phyloP scores from a whole-genome alignment of 257 asterid genomes.

The Primulina huaijiensis region DNA sequence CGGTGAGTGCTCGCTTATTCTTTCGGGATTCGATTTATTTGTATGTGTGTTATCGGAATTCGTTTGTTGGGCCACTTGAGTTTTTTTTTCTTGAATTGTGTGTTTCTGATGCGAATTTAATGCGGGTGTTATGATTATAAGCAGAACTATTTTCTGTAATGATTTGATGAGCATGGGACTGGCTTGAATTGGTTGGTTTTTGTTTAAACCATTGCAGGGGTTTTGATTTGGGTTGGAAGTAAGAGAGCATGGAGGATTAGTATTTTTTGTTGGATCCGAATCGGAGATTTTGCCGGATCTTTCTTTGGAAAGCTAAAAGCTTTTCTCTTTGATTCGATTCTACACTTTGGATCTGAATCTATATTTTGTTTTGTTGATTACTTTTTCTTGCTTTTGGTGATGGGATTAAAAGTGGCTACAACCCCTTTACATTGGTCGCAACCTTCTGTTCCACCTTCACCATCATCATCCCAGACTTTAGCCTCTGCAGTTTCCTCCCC shows the following conservation, averaged over 20 bases:
- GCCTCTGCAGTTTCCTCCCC: constrained; percentile 64
- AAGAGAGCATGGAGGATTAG: constrained; percentile 20
- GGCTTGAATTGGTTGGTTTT: constrained; percentile 34
- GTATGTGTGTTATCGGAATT: not conserved
- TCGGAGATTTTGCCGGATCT: constrained; percentile 23
- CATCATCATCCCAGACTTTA: constrained; percentile 63
- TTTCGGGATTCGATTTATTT: not conserved
- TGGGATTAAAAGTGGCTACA: constrained; percentile 69
- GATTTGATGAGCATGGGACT: constrained; percentile 10
- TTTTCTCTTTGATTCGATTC: not conserved
- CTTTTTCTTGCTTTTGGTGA: constrained; percentile 22
- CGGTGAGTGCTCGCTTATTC: constrained; percentile 19
- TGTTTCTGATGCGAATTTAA: constrained; percentile 49
- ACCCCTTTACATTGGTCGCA: constrained; percentile 66
- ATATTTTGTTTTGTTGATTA: constrained; percentile 4
- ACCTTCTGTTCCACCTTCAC: constrained; percentile 61
- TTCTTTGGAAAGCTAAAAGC: constrained; percentile 10
- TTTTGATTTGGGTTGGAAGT: constrained; percentile 30
- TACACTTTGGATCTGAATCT: not conserved
- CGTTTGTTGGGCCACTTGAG: constrained; percentile 10
- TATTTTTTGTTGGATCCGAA: constrained; percentile 30
- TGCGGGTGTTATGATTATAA: constrained; percentile 38
- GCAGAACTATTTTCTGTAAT: constrained; percentile 18
- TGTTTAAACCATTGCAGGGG: constrained; percentile 42
- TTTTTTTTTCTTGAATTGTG: constrained; percentile 30